Conservation (phyloP, 306 rosid species). For the Prunus davidiana region DNA sequence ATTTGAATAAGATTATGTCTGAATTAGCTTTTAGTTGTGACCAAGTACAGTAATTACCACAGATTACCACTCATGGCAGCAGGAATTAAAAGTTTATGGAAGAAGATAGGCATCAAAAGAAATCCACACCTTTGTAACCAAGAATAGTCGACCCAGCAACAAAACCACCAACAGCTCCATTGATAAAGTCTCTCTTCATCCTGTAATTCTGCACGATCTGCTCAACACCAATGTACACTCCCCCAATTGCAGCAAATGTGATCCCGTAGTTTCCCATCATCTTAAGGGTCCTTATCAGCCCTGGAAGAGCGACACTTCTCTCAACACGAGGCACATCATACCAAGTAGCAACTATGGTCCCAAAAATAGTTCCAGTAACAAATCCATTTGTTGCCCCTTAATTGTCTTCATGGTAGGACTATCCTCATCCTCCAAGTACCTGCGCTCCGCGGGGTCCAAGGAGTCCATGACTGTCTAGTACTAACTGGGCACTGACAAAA, state of each 20-base stretch:
- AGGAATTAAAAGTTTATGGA: not conserved
- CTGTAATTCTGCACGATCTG: conserved; percentile 82
- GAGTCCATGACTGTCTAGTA: conserved; percentile 43
- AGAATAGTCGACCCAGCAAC: conserved; percentile 89
- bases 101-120: conserved; percentile 13
- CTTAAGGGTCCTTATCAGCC: conserved; percentile 82
- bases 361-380: conserved; percentile 77
- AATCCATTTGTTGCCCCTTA: conserved; percentile 91
- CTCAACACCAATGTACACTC: conserved; percentile 89
- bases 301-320: conserved; percentile 92
- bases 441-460: conserved; percentile 75
- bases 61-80: not conserved
- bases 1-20: not conserved
- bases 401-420: conserved; percentile 58
- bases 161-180: conserved; percentile 96
- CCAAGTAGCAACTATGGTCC: conserved; percentile 91
- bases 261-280: conserved; percentile 88
- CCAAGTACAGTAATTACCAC: not conserved
- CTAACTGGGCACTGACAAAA: conserved; percentile 14
- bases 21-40: not conserved
- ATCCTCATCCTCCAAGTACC: conserved; percentile 95
- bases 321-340: conserved; percentile 95
- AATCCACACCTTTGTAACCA: conserved; percentile 72
- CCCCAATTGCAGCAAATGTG: conserved; percentile 97
- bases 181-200: conserved; percentile 80